Conservation (phyloP, 2,329 filamentous ascomycete species). For the Juglanconis oblonga region DNA sequence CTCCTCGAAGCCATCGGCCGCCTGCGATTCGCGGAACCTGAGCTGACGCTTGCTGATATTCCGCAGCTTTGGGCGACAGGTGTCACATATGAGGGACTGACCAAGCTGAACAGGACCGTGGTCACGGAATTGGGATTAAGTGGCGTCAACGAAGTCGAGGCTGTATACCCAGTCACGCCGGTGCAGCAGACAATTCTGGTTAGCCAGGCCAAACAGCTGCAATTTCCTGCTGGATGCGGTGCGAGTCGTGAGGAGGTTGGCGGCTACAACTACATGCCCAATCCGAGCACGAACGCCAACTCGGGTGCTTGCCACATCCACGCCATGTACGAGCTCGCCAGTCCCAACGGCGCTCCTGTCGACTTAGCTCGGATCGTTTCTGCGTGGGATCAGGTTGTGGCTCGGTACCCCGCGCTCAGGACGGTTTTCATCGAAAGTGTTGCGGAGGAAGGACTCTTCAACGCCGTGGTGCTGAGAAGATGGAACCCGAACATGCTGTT, state of each 20-base stretch:
- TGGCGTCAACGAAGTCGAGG: slow-evolving; percentile 44
- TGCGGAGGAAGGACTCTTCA: slow-evolving; percentile 45
- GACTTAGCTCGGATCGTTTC: slow-evolving; percentile 44
- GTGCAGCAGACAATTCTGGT: slow-evolving; percentile 49
- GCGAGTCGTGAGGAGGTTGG: not conserved
- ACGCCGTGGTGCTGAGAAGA: slow-evolving; percentile 46
- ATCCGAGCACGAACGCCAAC: slow-evolving; percentile 18
- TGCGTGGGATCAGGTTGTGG: slow-evolving; percentile 48
- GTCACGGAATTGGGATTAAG: slow-evolving; percentile 38
- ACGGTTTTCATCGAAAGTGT: slow-evolving; percentile 52
- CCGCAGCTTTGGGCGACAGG: slow-evolving; percentile 41
- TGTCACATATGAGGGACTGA: slow-evolving; percentile 41
- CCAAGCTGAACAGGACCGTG: slow-evolving; percentile 40
- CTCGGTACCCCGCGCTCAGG: slow-evolving; percentile 43
- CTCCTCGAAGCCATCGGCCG: slow-evolving; percentile 42
- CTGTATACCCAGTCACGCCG: slow-evolving; percentile 45
- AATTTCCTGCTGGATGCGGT: slow-evolving; percentile 4
- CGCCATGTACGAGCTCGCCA: slow-evolving; percentile 46
- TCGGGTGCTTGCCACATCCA: slow-evolving; percentile 42
- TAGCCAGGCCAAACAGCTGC: slow-evolving; percentile 35
- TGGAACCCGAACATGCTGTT: slow-evolving; percentile 52
- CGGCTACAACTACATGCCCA: slow-evolving; percentile 3
- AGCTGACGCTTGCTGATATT: slow-evolving; percentile 49
- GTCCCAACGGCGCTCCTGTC: slow-evolving; percentile 33
- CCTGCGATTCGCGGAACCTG: slow-evolving; percentile 39